These are phyloP conservation scores for Mycena vulgaris DNA, from an alignment of 768 basidiomycete species.

Conservation along the genomic window DNA sequence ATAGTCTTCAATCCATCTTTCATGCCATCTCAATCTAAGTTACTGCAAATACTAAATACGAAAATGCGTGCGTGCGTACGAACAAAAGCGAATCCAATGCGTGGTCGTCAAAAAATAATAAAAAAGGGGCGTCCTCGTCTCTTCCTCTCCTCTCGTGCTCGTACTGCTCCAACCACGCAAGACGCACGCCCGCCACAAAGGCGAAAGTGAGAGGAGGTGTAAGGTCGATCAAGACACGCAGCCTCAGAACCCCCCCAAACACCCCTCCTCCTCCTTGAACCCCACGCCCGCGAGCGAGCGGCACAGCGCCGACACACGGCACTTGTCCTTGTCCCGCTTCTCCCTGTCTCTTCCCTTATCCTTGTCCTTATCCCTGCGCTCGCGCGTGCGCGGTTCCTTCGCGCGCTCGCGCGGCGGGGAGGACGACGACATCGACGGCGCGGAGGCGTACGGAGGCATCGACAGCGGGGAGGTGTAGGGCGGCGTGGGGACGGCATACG, in stretches of 20 bases:
- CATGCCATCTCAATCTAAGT: no score
- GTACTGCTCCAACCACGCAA: no score
- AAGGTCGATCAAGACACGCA: not conserved
- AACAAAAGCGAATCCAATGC: no score
- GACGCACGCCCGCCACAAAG: no score
- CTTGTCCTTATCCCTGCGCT: slow-evolving; percentile 1
- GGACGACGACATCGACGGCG: not conserved
- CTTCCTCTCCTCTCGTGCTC: no score
- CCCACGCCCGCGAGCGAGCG: slow-evolving; percentile 21
- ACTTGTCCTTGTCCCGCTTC: slow-evolving; percentile 3
- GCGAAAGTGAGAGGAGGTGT: no score
- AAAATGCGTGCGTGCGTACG: no score
- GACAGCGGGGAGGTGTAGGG: no score
- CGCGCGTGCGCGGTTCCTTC: not conserved
- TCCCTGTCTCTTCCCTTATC: not conserved
- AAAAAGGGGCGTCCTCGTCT: no score
- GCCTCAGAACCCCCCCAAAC: slow-evolving; percentile 26
- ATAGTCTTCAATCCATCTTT: no score
- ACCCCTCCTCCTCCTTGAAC: slow-evolving; percentile 22
- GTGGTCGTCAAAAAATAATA: no score
- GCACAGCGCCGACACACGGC: slow-evolving; percentile 16
- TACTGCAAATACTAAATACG: no score
- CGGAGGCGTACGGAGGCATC: not conserved
- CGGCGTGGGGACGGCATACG: not conserved
- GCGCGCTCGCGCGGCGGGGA: not conserved